phyloP scores from a whole-genome alignment of 1,284 basidiomycete species.

The Crepidotus sp. region DNA sequence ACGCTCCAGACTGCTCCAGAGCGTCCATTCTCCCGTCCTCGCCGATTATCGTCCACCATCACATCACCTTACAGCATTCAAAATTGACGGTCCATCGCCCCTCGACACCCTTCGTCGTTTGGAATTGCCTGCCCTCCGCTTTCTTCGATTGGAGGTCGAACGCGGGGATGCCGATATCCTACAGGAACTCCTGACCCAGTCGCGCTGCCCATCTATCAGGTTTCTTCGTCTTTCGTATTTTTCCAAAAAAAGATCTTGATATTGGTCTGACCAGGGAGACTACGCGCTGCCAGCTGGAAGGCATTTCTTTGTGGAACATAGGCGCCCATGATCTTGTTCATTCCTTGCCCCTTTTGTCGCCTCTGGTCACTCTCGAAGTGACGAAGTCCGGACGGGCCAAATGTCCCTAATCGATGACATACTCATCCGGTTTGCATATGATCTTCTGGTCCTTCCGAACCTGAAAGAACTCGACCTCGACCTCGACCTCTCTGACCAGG shows the following conservation, averaged over 20 bases:
- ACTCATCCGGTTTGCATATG: not conserved
- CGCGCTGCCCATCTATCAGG: no score
- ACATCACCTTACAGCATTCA: not conserved
- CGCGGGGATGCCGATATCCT: not conserved
- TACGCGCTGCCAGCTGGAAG: not conserved
- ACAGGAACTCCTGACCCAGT: not conserved
- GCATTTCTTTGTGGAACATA: not conserved
- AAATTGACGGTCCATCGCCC: not conserved
- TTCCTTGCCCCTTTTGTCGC: not conserved
- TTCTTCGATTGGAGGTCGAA: not conserved
- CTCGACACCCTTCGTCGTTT: not conserved
- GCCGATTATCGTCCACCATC: not conserved
- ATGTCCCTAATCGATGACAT: not conserved
- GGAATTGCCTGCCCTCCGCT: not conserved
- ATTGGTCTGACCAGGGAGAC: no score
- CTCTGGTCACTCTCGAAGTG: conserved; percentile 1
- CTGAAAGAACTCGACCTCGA: not conserved
- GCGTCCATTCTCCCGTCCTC: not conserved
- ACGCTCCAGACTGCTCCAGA: not conserved
- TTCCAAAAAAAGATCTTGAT: no score
- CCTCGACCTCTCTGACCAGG: not conserved
- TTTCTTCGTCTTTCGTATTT: no score
- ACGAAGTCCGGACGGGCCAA: not conserved
- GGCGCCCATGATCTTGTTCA: not conserved
- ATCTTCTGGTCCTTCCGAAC: not conserved